These are phyloP conservation scores for Rhexocercosporidium sp. DNA, from an alignment of 2,329 filamentous ascomycete species.

Conservation along the genomic window DNA sequence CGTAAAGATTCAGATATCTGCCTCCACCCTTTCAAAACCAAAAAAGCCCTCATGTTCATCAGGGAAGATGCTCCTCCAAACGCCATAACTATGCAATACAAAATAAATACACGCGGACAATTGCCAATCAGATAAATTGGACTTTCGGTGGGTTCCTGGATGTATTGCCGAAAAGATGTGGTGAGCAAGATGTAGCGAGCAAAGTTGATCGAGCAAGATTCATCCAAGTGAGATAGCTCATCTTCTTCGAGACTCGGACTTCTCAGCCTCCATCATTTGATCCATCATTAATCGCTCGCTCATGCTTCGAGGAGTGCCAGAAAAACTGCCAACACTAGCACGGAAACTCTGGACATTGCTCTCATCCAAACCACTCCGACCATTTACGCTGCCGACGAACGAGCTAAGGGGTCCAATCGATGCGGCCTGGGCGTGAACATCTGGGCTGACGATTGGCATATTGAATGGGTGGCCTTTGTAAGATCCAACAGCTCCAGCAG, in stretches of 20 bases:
- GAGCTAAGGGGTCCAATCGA: slow-evolving; percentile 54
- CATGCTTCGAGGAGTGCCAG: slow-evolving; percentile 38
- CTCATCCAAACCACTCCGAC: slow-evolving; percentile 38
- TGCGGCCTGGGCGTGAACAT: slow-evolving; percentile 54
- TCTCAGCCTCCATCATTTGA: slow-evolving; percentile 31
- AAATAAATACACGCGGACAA: slow-evolving; percentile 1
- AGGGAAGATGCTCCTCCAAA: slow-evolving; percentile 9
- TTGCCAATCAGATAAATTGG: neutral
- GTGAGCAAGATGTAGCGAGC: neutral
- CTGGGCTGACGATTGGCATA: slow-evolving; percentile 57
- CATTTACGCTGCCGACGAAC: slow-evolving; percentile 57
- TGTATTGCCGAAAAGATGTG: neutral
- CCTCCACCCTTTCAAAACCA: neutral
- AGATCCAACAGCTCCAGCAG: slow-evolving; percentile 49
- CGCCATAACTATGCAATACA: slow-evolving; percentile 19
- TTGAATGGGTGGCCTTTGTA: slow-evolving; percentile 58
- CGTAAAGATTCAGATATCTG: neutral
- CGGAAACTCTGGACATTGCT: slow-evolving; percentile 36
- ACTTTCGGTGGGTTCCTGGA: neutral
- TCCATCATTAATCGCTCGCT: slow-evolving; percentile 42
- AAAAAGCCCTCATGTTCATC: neutral
- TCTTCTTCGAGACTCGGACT: neutral
- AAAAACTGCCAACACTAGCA: slow-evolving; percentile 33
- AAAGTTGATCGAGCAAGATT: neutral
- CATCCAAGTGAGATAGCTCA: neutral